Conservation (phyloP, 805 yeast species). For the Starmerella geochares region DNA sequence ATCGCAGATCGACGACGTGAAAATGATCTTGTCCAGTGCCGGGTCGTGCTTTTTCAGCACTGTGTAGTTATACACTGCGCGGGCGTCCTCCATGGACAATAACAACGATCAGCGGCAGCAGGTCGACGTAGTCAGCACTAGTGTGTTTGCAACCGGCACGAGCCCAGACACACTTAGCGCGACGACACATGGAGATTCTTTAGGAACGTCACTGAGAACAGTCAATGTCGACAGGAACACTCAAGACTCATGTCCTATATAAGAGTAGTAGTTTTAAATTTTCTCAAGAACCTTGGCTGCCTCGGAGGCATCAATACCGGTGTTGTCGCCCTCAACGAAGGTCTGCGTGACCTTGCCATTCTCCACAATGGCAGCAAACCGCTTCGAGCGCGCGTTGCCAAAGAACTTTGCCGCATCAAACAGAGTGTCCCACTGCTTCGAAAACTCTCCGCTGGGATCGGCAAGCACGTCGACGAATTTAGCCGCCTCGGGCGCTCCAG, state of each 20-base stretch:
- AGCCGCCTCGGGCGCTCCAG: constrained; percentile 22
- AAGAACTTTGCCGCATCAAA: constrained; percentile 71
- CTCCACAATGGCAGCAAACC: constrained; percentile 67
- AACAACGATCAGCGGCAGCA: not conserved
- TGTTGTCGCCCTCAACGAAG: constrained; percentile 73
- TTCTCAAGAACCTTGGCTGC: constrained; percentile 27
- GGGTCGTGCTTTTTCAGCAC: constrained; percentile 34
- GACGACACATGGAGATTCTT: not conserved
- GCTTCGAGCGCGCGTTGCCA: constrained; percentile 63
- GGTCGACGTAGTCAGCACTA: not conserved
- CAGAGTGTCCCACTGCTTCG: constrained; percentile 49
- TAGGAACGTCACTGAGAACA: no score
- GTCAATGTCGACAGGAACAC: no score
- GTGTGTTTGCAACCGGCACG: no score
- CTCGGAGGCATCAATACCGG: constrained; percentile 44
- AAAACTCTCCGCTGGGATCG: constrained; percentile 69
- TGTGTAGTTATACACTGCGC: constrained; percentile 27
- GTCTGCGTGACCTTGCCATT: constrained; percentile 59
- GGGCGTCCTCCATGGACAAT: constrained; percentile 7
- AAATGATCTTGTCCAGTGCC: constrained; percentile 30
- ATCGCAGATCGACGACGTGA: constrained; percentile 35
- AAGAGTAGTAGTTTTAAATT: no score
- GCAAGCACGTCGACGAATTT: constrained; percentile 50
- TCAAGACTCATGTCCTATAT: no score
- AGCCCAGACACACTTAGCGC: no score